A percentile compares a stretch with the other conserved stretches of the same genome.
Evolutionary conservation across 75 land plant genomes (phyloP).

Genomic region (Picea glauca): DNA sequence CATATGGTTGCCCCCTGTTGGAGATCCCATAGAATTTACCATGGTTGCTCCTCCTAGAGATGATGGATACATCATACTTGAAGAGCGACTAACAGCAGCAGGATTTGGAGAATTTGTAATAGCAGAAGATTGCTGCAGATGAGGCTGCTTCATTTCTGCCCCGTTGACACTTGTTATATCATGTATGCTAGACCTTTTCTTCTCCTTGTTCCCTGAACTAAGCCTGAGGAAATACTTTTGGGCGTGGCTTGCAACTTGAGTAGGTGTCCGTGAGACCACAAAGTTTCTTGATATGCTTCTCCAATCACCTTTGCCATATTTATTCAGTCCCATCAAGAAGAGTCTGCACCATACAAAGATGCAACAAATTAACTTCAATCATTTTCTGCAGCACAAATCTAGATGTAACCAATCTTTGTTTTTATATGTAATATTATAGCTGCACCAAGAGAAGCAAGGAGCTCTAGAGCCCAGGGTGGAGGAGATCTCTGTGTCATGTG

Average conservation of each 20-base stretch:
- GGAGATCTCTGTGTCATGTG: too few species aligned
- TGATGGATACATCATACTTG: neutral
- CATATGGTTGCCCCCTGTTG: neutral
- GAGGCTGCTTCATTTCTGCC: constrained; percentile 13
- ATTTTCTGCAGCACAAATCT: neutral
- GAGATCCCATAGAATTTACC: constrained; percentile 4
- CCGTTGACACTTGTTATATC: constrained; percentile 62
- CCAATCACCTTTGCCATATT: constrained; percentile 82
- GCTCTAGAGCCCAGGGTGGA: too few species aligned
- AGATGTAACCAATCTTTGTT: neutral
- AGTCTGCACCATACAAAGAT: constrained; percentile 22
- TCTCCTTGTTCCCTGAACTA: constrained; percentile 54
- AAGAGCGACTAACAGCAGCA: neutral
- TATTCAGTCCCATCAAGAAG: constrained; percentile 59
- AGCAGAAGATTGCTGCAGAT: constrained; percentile 5
- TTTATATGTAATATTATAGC: too few species aligned
- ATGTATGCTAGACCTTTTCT: constrained; percentile 69
- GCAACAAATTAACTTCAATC: constrained; percentile 8
- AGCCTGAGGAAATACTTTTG: constrained; percentile 70
- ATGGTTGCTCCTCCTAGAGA: constrained; percentile 3
- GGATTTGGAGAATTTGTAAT: constrained; percentile 4
- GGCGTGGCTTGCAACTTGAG: constrained; percentile 87
- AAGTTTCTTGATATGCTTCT: constrained; percentile 69
- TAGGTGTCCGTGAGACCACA: constrained; percentile 63
- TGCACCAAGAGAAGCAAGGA: too few species aligned